A percentile compares a stretch with the other conserved stretches of the same genome.
Conservation (phyloP, 169 alveolate species). For the Eimeria necatrix region DNA sequence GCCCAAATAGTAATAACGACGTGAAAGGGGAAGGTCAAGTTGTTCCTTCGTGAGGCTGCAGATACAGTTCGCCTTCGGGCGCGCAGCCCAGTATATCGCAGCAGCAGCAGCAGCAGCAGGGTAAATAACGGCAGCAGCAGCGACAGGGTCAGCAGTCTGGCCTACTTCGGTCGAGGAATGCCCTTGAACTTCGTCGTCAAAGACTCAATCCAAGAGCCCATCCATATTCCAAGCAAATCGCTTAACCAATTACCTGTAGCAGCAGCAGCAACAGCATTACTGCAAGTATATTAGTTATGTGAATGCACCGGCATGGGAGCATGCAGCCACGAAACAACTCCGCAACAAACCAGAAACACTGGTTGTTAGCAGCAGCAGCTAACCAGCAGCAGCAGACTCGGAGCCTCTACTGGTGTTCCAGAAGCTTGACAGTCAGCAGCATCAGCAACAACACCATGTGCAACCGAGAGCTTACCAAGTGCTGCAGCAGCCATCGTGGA, state of each 20-base stretch:
- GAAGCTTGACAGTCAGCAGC: not conserved
- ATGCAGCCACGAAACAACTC: not conserved
- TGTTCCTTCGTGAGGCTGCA: constrained; percentile 44
- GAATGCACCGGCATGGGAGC: not conserved
- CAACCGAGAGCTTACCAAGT: constrained; percentile 84
- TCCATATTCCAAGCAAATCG: constrained; percentile 52
- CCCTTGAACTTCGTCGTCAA: not conserved
- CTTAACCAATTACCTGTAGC: constrained; percentile 23
- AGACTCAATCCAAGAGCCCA: constrained; percentile 27
- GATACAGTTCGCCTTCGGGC: not conserved
- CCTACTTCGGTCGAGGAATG: constrained; percentile 17
- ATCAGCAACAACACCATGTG: constrained; percentile 61
- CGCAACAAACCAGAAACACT: not conserved
- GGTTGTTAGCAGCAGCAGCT: not conserved
- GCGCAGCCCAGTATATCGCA: not conserved
- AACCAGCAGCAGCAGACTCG: not conserved
- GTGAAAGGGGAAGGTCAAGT: constrained; percentile 19
- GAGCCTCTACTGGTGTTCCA: not conserved
- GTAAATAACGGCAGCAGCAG: not conserved
- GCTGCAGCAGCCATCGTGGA: constrained; percentile 88
- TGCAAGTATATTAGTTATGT: not conserved
- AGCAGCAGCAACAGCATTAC: not conserved
- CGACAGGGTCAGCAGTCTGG: not conserved
- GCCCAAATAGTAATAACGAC: constrained; percentile 47
- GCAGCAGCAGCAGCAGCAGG: constrained; percentile 19